A percentile compares a stretch with the other conserved stretches of the same genome.
phyloP scores from a whole-genome alignment of 2,329 filamentous ascomycete species.

The Cryphonectria japonica region DNA sequence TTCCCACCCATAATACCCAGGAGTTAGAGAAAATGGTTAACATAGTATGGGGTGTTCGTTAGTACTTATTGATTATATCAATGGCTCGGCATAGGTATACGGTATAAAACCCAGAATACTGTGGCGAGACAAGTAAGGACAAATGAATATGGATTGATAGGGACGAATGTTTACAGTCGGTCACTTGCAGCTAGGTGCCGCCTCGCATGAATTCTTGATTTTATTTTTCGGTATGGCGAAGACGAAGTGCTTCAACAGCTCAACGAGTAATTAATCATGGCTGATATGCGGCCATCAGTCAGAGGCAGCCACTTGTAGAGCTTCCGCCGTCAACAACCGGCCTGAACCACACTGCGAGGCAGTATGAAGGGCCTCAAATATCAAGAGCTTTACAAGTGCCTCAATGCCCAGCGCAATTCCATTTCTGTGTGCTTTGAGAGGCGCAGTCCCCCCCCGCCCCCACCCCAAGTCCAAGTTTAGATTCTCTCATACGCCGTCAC shows the following conservation, averaged over 20 bases:
- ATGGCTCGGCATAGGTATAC: too few relatives aligned
- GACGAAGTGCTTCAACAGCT: neutral
- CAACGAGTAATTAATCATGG: neutral
- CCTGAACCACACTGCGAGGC: neutral
- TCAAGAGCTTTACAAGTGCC: neutral
- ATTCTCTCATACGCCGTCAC: neutral
- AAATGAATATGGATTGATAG: too few relatives aligned
- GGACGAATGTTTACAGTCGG: neutral
- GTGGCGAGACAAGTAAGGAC: too few relatives aligned
- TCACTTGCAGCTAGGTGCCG: neutral
- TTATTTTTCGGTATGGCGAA: neutral
- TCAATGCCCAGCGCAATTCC: neutral
- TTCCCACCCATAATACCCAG: too few relatives aligned
- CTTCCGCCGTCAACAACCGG: neutral
- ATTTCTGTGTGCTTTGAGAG: neutral
- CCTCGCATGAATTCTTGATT: neutral
- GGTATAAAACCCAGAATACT: too few relatives aligned
- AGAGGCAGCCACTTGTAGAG: neutral
- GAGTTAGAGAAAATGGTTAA: too few relatives aligned
- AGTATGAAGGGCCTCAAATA: neutral
- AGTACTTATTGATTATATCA: too few relatives aligned
- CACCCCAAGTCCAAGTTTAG: neutral
- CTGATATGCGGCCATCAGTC: neutral
- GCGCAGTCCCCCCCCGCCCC: neutral
- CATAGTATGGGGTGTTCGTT: too few relatives aligned